Conservation (phyloP, 495 filamentous ascomycete genomes). For the Neurospora intermedia region DNA sequence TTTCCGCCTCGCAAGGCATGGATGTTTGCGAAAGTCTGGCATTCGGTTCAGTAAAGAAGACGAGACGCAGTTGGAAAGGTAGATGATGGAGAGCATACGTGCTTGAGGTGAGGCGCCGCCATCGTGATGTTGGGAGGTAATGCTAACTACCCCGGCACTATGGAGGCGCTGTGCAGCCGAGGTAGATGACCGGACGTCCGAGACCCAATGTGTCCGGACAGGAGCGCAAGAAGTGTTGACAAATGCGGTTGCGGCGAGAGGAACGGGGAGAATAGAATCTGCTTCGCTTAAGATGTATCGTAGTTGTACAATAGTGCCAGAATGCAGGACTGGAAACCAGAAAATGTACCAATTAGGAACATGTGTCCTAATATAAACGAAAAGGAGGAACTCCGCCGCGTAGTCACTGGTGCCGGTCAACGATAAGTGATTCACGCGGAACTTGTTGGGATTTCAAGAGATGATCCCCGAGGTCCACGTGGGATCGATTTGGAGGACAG, state of each 20-base stretch:
- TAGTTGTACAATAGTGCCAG: not conserved
- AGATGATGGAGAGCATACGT: conserved; percentile 12
- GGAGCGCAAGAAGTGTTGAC: not conserved
- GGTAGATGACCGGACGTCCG: not conserved
- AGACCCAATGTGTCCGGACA: not conserved
- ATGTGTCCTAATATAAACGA: not conserved
- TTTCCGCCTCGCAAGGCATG: conserved; percentile 34
- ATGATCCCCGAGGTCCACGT: not conserved
- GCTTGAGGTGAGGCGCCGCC: conserved; percentile 22
- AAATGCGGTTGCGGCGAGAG: not conserved
- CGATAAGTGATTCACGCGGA: not conserved
- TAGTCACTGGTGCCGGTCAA: not conserved
- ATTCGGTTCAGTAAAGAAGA: conserved; percentile 14
- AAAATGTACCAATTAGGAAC: not conserved
- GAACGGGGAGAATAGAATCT: not conserved
- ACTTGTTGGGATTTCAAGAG: not conserved
- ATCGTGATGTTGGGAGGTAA: conserved; percentile 8
- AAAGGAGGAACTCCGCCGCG: not conserved
- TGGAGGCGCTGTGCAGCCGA: not conserved
- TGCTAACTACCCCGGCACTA: not conserved
- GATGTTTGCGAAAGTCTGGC: conserved; percentile 27
- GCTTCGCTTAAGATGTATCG: not conserved
- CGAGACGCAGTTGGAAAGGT: not conserved
- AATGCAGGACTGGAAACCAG: not conserved
- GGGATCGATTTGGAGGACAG: not conserved